These are phyloP conservation scores for Debaryomyces robertsiae DNA, from an alignment of 1,139 yeast species.

Conservation along the genomic window DNA sequence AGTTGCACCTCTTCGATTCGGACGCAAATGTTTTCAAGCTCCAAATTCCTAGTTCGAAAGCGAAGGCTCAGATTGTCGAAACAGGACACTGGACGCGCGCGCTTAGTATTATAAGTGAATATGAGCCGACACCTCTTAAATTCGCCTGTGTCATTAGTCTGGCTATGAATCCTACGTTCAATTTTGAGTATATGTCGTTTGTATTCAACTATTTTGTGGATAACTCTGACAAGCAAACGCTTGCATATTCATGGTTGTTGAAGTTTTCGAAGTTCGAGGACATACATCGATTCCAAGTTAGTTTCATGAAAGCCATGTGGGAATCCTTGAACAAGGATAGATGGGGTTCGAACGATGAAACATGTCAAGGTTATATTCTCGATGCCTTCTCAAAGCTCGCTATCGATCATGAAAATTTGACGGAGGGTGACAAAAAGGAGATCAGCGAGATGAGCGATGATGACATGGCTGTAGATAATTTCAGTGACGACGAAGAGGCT, in stretches of 20 bases:
- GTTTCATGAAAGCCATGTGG: conserved; percentile 59
- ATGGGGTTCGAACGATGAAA: conserved; percentile 37
- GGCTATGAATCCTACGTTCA: conserved; percentile 66
- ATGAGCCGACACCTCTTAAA: conserved; percentile 18
- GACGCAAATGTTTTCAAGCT: conserved; percentile 50
- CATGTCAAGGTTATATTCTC: conserved; percentile 26
- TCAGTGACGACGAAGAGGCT: conserved; percentile 17
- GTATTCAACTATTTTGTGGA: conserved; percentile 60
- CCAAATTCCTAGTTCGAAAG: conserved; percentile 28
- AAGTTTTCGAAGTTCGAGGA: conserved; percentile 47
- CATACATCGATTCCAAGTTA: conserved; percentile 54
- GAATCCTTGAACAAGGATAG: conserved; percentile 55
- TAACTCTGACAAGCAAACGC: conserved; percentile 18
- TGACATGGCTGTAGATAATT: conserved; percentile 12
- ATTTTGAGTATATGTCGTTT: conserved; percentile 58
- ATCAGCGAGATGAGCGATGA: conserved; percentile 17
- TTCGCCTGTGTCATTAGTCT: conserved; percentile 50
- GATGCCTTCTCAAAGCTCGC: conserved; percentile 33
- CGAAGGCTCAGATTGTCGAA: conserved; percentile 41
- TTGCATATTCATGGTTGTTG: conserved; percentile 63
- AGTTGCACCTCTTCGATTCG: conserved; percentile 60
- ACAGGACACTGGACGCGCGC: conserved; percentile 55
- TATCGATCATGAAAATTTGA: conserved; percentile 30
- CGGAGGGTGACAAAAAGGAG: conserved; percentile 14
- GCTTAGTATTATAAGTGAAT: conserved; percentile 40